Evolutionary conservation across 257 asterid species (phyloP).

Genomic region (Misopates orontium): DNA sequence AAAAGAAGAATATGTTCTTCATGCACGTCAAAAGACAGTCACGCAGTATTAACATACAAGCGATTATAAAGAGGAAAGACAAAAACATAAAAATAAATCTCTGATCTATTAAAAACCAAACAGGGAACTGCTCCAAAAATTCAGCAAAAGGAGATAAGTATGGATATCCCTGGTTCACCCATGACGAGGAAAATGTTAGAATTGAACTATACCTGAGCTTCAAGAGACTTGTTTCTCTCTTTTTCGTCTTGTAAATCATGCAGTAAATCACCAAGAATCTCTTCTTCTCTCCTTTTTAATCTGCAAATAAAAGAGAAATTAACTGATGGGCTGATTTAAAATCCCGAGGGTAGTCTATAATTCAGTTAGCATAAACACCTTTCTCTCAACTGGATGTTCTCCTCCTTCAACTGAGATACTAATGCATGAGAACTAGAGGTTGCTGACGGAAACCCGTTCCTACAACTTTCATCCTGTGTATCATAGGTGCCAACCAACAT

Average conservation of each 20-base stretch:
- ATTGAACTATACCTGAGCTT: conserved; percentile 58
- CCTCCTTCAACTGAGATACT: conserved; percentile 63
- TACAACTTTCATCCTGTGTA: conserved; percentile 43
- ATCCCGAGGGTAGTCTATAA: conserved; percentile 1
- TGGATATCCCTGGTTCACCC: neutral
- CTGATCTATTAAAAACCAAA: neutral
- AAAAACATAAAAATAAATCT: neutral
- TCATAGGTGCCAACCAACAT: conserved; percentile 27
- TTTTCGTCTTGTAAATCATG: conserved; percentile 65
- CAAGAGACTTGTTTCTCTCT: conserved; percentile 65
- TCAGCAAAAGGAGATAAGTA: too few species aligned
- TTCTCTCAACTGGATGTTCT: conserved; percentile 62
- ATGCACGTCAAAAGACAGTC: conserved; percentile 3
- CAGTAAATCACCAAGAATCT: conserved; percentile 72
- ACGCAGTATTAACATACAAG: neutral
- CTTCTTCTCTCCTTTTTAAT: conserved; percentile 65
- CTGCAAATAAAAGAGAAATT: conserved; percentile 37
- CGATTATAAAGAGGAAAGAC: neutral
- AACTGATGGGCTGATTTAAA: neutral
- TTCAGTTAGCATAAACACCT: conserved; percentile 46
- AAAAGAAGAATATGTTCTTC: neutral
- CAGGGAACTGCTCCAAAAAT: neutral
- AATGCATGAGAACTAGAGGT: conserved; percentile 37
- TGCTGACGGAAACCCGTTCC: conserved; percentile 34
- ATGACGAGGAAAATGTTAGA: conserved; percentile 5